Percentiles rank a stretch among this genome's conserved stretches.
phyloP scores from a whole-genome alignment of 108 stramenopile genomes.

The Cylindrotheca closterium region DNA sequence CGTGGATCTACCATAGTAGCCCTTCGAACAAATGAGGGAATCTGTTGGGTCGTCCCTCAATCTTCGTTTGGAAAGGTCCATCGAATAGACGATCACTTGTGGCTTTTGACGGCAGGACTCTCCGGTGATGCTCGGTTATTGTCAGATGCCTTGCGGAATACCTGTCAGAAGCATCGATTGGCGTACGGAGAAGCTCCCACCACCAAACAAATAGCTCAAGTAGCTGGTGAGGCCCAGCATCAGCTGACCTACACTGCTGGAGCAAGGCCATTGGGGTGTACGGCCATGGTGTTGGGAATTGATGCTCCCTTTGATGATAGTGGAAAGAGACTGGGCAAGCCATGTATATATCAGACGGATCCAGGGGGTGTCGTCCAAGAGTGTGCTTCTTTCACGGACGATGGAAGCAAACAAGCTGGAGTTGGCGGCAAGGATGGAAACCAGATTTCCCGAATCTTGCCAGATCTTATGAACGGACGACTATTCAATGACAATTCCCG shows the following conservation, averaged over 20 bases:
- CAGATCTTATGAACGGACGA: conserved; percentile 7
- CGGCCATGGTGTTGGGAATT: conserved; percentile 64
- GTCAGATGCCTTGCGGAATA: conserved; percentile 50
- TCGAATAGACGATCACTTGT: conserved; percentile 45
- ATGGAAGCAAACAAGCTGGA: too few species aligned
- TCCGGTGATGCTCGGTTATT: conserved; percentile 65
- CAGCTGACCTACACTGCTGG: conserved; percentile 66
- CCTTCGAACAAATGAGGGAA: neutral
- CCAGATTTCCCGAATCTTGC: neutral
- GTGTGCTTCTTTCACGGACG: too few species aligned
- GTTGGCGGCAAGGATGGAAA: conserved; percentile 7
- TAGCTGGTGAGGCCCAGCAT: conserved; percentile 57
- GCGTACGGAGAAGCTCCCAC: conserved; percentile 58
- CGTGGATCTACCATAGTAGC: conserved; percentile 37
- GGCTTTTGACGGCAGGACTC: conserved; percentile 62
- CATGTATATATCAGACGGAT: conserved; percentile 54
- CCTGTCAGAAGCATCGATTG: conserved; percentile 42
- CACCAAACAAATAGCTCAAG: conserved; percentile 46
- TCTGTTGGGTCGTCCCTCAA: conserved; percentile 17
- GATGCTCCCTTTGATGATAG: conserved; percentile 32
- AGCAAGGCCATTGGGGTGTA: conserved; percentile 68
- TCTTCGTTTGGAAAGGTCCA: conserved; percentile 45
- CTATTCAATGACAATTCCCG: neutral
- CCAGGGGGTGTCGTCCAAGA: conserved; percentile 51
- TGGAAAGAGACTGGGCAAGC: conserved; percentile 12